Conservation (phyloP, 352 stramenopile species). For the Phytophthora constricta region DNA sequence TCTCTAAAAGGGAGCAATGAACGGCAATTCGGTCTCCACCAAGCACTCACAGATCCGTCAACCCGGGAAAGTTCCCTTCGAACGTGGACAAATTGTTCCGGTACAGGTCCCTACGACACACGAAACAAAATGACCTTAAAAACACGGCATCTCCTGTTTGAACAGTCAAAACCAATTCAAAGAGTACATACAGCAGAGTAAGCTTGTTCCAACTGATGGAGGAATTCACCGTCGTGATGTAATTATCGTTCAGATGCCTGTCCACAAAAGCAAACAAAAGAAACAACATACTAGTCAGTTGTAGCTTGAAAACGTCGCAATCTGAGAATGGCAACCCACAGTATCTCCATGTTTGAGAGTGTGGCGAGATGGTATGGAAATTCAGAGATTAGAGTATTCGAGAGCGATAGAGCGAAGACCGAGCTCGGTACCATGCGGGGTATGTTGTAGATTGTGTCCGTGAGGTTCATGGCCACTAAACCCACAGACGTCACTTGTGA, state of each 20-base stretch:
- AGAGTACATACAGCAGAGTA: slow-evolving; percentile 20
- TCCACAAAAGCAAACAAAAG: slow-evolving; percentile 6
- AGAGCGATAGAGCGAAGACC: slow-evolving; percentile 7
- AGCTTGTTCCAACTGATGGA: slow-evolving; percentile 21
- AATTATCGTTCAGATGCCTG: slow-evolving; percentile 14
- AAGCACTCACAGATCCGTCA: slow-evolving; percentile 24
- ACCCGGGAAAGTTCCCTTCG: slow-evolving; percentile 23
- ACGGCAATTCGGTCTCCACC: too few species aligned
- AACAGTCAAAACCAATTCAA: too few species aligned
- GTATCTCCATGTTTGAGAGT: slow-evolving; percentile 3
- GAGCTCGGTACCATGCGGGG: slow-evolving; percentile 15
- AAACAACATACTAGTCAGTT: background rate
- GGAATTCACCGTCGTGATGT: slow-evolving; percentile 23
- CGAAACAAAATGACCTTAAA: too few species aligned
- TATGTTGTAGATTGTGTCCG: slow-evolving; percentile 9
- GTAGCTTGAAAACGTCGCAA: background rate
- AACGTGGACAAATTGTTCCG: slow-evolving; percentile 25
- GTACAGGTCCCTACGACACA: slow-evolving; percentile 17
- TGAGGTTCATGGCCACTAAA: slow-evolving; percentile 24
- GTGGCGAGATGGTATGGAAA: slow-evolving; percentile 21
- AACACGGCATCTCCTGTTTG: too few species aligned
- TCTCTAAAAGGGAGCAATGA: too few species aligned
- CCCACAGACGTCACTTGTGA: slow-evolving; percentile 21
- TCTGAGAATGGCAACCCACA: slow-evolving; percentile 3
- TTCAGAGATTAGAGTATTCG: slow-evolving; percentile 17